Evolutionary conservation across 768 basidiomycete genomes (phyloP), one percentile per base, ranked within the genome.

Genomic region (Tylopilus intermedius): DNA sequence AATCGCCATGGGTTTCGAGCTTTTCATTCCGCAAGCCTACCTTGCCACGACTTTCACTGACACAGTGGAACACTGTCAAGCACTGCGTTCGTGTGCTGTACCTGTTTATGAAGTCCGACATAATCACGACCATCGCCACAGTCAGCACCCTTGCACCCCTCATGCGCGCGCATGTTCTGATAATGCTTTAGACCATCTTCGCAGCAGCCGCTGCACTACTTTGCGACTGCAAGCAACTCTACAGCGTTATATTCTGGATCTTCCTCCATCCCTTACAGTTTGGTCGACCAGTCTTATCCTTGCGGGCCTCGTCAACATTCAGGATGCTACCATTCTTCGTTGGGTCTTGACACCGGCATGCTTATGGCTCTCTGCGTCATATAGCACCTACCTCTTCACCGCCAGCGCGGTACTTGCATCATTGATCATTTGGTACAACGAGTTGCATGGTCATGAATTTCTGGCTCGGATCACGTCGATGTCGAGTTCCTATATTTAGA

Each of bases 241-340:
- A 64, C 13, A 61, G 71, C 32, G 63, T 70, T 10, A 58, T 74
- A 35, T 58, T 73, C 35, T 79, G 78, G 78, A 72, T 76, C 10
- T 77, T 72, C 70, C 54, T 77, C 5, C 78, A 79, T 55, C 66
- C 76, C 27, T 63, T 79, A 6, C 75, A 76, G 38, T 76, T 58
- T 67, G 11, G 60, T 71, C 27, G 64, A 67, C 49, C 67, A 77
- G 52, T 65, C 73, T 10, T 74, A 64, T 79, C 37, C 77, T 78
- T 1, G 65, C 78, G 8, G 71, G 73, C 10, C 74, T 73, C 33
- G 72, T 79, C 41, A 70, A 66, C 40, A 32, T 74, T 22, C 59
- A 39, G 13, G 59, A 74, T 27, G 74, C 78, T 24, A 62, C 54
- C 9, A 35, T 67, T 7, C 59, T 77, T 4, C 74, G 74, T 7